Base-by-base conservation (phyloP, 345 rosid genomes). In the Boechera retrofracta region DNA sequence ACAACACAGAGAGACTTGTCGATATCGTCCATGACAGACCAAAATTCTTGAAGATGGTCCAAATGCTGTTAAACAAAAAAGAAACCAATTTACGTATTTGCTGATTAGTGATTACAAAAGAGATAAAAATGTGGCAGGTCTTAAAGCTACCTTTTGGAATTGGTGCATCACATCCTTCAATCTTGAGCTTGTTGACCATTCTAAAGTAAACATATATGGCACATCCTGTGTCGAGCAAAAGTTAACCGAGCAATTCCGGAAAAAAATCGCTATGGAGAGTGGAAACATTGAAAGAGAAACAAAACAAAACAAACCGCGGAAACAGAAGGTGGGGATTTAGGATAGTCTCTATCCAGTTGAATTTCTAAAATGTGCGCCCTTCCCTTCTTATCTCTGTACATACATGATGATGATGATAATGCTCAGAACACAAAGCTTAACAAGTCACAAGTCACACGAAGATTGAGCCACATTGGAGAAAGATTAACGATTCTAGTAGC, bases 21-120 rank as follows among this genome's bases (percentile, higher is more conserved):
- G 53, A 93, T 89, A 36, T 88, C 93, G 21, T 91, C 93, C 83
- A 93, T 80, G 66, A 87, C 82, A 66, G 89, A 86, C 95, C 95
- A 93, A 73, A 87, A 87, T 64, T 86, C 89, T 75, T 84, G 86
- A 73, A 93, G 90, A 65, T 61, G 83, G 73, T 87, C 85, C 79
- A 90, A 58, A 86, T 93, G 97, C 94, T 90, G 69, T 36, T 57
- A 35, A 72, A 48, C 36, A 71, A 54, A n/a, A 32, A 7, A 58
- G 28, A 1, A 15, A 5, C 39, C 39, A 10, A 5, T 0, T 0
- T 12, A 21, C 0, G 8, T 3, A 8, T 13, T 48, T 38, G 45
- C 29, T 39, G 47, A 70, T 44, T 42, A 42, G 10, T 31, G 73
- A 61, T 4, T 2, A 66, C 10, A 18, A 64, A 45, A 59, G 52